Evolutionary conservation across 2,329 filamentous ascomycete genomes (phyloP).

Genomic region (Pyrenochaeta sp.): DNA sequence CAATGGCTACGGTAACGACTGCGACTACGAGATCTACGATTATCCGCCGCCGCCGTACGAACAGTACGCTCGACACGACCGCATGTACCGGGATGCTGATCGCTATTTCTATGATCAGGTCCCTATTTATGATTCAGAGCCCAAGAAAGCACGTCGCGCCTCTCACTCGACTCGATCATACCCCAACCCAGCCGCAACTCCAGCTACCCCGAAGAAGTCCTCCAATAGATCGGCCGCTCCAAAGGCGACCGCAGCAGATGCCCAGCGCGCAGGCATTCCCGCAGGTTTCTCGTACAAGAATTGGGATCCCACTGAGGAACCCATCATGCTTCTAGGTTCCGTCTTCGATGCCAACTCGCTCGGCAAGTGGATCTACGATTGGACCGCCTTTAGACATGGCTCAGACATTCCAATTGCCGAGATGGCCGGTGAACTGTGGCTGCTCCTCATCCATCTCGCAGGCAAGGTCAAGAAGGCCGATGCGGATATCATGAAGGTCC

Average conservation of each 20-base stretch:
- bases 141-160: slow-evolving; percentile 59
- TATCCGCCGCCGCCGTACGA: slow-evolving; percentile 58
- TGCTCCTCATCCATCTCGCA: slow-evolving; percentile 89
- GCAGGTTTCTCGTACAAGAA: slow-evolving; percentile 94
- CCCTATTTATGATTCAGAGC: slow-evolving; percentile 54
- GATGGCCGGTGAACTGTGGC: slow-evolving; percentile 93
- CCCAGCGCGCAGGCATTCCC: slow-evolving; percentile 73
- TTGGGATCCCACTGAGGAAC: slow-evolving; percentile 94
- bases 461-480: slow-evolving; percentile 93
- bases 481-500: slow-evolving; percentile 76
- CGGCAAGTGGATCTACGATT: slow-evolving; percentile 99
- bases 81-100: slow-evolving; percentile 65
- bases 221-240: slow-evolving; percentile 43
- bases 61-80: slow-evolving; percentile 61
- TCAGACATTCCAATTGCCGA: slow-evolving; percentile 84
- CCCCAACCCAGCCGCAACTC: too few species aligned
- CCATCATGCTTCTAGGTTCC: slow-evolving; percentile 91
- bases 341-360: slow-evolving; percentile 98
- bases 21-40: slow-evolving; percentile 54
- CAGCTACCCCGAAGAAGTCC: slow-evolving; percentile 45
- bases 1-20: slow-evolving; percentile 56
- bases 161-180: slow-evolving; percentile 60
- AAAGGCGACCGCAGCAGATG: slow-evolving; percentile 71
- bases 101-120: slow-evolving; percentile 58
- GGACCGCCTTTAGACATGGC: slow-evolving; percentile 92